These are phyloP conservation scores for Chlorella sp. DNA, from an alignment of 139 green algal genomes.

Conservation along the genomic window DNA sequence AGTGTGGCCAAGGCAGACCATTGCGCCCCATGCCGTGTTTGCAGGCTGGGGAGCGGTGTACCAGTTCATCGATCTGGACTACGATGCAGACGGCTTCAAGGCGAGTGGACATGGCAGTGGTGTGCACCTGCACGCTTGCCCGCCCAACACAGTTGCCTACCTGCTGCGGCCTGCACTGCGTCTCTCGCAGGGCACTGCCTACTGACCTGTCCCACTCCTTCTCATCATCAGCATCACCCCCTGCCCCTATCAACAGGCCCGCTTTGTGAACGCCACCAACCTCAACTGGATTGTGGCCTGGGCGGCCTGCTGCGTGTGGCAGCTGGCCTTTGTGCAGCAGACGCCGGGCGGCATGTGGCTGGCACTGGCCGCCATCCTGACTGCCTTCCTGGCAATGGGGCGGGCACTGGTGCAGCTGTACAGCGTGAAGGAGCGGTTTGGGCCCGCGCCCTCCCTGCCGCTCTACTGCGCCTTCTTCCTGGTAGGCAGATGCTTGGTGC, in stretches of 20 bases:
- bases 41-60: slow-evolving; percentile 53
- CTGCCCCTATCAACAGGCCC: no score
- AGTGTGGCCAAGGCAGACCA: no score
- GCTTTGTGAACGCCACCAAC: slow-evolving; percentile 4
- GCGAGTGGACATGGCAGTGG: no score
- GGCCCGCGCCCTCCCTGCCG: slow-evolving; percentile 31
- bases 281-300: slow-evolving; percentile 62
- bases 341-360: slow-evolving; percentile 51
- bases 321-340: slow-evolving; percentile 62
- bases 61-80: slow-evolving; percentile 23
- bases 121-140: no score
- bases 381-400: slow-evolving; percentile 38
- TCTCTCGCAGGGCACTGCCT: no score
- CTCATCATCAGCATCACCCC: no score
- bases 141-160: neutral
- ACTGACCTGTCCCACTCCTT: neutral
- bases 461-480: slow-evolving; percentile 62
- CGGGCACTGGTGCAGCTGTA: slow-evolving; percentile 53
- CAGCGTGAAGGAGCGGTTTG: slow-evolving; percentile 43
- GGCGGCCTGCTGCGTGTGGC: slow-evolving; percentile 63
- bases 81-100: slow-evolving; percentile 41
- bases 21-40: no score
- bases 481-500: neutral
- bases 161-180: neutral
- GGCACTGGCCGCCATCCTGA: slow-evolving; percentile 54